Evolutionary conservation across 345 rosid species (phyloP).

Genomic region (Clausena lansium): DNA sequence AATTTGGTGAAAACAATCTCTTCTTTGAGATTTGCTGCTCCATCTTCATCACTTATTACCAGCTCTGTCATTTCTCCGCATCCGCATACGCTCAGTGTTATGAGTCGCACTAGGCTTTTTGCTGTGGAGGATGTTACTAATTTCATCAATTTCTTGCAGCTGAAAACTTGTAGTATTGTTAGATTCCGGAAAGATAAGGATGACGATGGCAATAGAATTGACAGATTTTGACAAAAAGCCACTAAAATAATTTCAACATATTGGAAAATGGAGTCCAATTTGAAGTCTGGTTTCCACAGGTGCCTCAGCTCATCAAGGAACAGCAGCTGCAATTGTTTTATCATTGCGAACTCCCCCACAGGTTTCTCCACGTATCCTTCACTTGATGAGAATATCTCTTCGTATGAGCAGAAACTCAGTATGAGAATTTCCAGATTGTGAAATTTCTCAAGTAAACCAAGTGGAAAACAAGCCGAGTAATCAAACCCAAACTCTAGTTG

Average conservation of each 20-base stretch:
- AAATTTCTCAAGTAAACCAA: neutral
- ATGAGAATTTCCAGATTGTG: slow-evolving; percentile 9
- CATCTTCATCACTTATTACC: neutral
- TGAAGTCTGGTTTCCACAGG: slow-evolving; percentile 13
- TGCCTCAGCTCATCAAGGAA: neutral
- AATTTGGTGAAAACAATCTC: slow-evolving; percentile 4
- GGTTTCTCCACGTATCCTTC: neutral
- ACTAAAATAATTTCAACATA: slow-evolving; percentile 2
- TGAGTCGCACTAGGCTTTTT: slow-evolving; percentile 3
- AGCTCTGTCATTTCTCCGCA: neutral
- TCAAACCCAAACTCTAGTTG: neutral
- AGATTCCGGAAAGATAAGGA: slow-evolving; percentile 10
- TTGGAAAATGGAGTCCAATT: neutral
- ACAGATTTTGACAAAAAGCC: neutral
- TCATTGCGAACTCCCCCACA: neutral
- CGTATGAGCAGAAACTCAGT: neutral
- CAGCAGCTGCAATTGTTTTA: neutral
- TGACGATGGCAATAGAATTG: neutral
- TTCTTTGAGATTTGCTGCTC: neutral
- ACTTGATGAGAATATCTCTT: neutral
- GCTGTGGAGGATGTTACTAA: slow-evolving; percentile 12
- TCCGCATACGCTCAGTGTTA: neutral
- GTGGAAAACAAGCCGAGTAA: neutral
- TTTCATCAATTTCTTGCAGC: neutral
- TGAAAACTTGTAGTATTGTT: neutral